These are phyloP conservation scores for Syzygium aqueum DNA, from an alignment of 345 rosid species.

Conservation along the genomic window DNA sequence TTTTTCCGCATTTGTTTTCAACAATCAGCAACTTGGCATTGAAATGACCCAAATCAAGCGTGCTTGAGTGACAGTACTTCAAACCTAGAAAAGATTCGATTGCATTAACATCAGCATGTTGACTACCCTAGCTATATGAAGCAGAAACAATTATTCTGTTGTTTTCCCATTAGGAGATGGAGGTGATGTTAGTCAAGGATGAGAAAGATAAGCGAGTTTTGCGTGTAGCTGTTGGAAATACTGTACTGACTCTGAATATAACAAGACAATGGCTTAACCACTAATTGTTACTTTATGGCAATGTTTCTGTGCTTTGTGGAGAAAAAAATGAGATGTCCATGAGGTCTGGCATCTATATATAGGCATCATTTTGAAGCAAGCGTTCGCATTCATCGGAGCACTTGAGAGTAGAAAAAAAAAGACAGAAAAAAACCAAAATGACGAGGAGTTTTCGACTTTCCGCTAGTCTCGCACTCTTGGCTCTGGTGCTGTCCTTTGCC, in stretches of 20 bases:
- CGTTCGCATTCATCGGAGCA: not conserved
- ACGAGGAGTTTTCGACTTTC: not conserved
- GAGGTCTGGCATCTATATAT: not conserved
- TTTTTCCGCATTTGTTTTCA: no score
- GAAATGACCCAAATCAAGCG: not conserved
- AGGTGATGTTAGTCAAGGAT: not conserved
- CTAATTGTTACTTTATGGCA: not conserved
- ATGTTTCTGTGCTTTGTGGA: not conserved
- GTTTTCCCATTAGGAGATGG: not conserved
- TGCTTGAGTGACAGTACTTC: not conserved
- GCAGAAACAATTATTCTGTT: not conserved
- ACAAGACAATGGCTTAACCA: not conserved
- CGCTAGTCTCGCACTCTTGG: not conserved
- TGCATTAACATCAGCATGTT: not conserved
- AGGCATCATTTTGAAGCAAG: not conserved
- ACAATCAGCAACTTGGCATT: not conserved
- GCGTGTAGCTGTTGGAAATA: not conserved
- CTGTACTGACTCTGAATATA: not conserved
- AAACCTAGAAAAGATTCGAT: not conserved
- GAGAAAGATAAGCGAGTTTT: not conserved
- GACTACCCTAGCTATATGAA: not conserved
- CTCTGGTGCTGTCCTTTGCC: not conserved
- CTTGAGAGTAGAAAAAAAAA: not conserved
- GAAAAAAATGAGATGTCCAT: not conserved
- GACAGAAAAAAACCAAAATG: not conserved